Evolutionary conservation across 1,139 yeast species (phyloP), one percentile per base, ranked within the genome.

Genomic region (Scheffersomyces segobiensis): DNA sequence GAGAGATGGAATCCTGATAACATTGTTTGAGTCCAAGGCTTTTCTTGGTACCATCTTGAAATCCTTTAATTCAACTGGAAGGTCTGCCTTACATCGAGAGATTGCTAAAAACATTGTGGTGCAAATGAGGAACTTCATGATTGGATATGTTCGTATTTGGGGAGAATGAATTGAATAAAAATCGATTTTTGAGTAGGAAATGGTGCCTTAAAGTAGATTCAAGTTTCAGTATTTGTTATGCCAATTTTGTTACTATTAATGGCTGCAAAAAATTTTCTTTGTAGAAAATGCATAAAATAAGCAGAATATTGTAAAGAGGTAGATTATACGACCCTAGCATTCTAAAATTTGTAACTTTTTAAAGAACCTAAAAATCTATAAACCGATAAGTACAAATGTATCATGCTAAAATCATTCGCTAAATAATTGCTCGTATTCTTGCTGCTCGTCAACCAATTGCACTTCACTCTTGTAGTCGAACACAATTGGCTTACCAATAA

Each of bases 401-500:
- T 32, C 12, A 32, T 32, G 42, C 42, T 32, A 32, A 32, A 32
- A 62, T 48, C 24, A 48, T 26, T 48, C 50, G 24, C 18, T 48
- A 20, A 48, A 48, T 24, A 48, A 48, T n/a, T 48, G 21, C 8
- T 48, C 18, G 50, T 57, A 59, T 22, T 53, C 56, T n/a, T 59
- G 52, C 20, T 56, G 50, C 20, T 57, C 56, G 50, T 57, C 50
- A 50, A 48, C 54, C 57, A 57, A 42, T 56, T 39, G 50, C 21
- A 60, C 56, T 26, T 55, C 63, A 19, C 62, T 59, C 39, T 63
- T 61, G 54, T 61, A 60, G 24, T 60, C 58, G 52, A 55, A 62
- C 46, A 24, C 52, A 48, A 61, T 60, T 20, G 68, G 70, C n/a
- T 78, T 74, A 22, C 97, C 97, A 61, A 91, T 81, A 68, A 92